phyloP scores from a whole-genome alignment of 305 asterid species.

The Fraxinus latifolia region DNA sequence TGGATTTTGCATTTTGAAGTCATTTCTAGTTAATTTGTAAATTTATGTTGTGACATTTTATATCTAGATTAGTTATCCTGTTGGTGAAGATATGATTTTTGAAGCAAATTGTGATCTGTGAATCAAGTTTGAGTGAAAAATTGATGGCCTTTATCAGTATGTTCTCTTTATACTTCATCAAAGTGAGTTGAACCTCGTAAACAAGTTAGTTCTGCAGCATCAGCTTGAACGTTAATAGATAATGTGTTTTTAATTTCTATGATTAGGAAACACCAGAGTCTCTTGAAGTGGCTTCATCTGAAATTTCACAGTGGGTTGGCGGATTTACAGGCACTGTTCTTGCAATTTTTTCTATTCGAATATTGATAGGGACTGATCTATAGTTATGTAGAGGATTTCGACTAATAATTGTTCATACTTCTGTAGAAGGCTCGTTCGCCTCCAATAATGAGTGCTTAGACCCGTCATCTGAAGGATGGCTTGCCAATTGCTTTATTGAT shows the following conservation, averaged over 20 bases:
- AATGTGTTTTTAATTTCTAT: background rate
- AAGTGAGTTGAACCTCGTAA: background rate
- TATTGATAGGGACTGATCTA: background rate
- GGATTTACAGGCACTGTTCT: slow-evolving; percentile 54
- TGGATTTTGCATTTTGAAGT: too few species aligned
- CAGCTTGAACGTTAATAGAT: background rate
- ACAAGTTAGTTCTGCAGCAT: background rate
- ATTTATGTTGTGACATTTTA: too few species aligned
- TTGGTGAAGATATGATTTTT: too few species aligned
- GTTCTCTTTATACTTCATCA: too few species aligned
- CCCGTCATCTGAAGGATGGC: background rate
- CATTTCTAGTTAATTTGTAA: too few species aligned
- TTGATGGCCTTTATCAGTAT: too few species aligned
- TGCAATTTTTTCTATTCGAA: background rate
- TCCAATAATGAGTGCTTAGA: background rate
- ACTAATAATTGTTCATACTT: background rate
- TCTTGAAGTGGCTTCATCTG: slow-evolving; percentile 44
- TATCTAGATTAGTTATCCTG: too few species aligned
- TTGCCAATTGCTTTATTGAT: background rate
- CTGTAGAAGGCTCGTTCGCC: background rate
- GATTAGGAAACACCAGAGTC: slow-evolving; percentile 58
- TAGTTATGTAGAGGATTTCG: background rate
- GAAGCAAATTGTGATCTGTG: too few species aligned
- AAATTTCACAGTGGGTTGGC: slow-evolving; percentile 70
- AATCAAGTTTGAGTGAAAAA: too few species aligned